Conservation (phyloP, 1,139 yeast genomes). For the Suzukiozyma palmioleophila region DNA sequence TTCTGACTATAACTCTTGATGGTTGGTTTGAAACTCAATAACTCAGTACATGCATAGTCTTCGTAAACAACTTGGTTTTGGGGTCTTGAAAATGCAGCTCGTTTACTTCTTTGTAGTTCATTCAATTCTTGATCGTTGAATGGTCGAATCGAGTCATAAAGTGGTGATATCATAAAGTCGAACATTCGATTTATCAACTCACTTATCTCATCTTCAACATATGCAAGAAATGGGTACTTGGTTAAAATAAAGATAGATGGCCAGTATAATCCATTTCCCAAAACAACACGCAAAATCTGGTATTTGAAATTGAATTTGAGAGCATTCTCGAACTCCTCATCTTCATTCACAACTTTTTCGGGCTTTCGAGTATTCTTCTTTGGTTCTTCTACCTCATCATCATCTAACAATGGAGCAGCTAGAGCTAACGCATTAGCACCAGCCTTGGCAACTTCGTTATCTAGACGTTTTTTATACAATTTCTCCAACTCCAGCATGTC, state of each 20-base stretch:
- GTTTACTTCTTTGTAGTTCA: conserved; percentile 19
- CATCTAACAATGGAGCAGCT: conserved; percentile 80
- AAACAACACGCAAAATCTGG: conserved; percentile 47
- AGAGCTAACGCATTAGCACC: conserved; percentile 78
- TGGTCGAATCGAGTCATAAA: conserved; percentile 26
- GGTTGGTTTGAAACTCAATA: conserved; percentile 30
- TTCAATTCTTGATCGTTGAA: conserved; percentile 17
- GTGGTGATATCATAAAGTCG: conserved; percentile 47
- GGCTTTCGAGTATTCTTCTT: conserved; percentile 5
- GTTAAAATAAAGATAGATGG: conserved; percentile 61
- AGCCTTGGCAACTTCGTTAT: conserved; percentile 60
- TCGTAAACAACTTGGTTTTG: conserved; percentile 30
- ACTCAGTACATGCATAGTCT: conserved; percentile 15
- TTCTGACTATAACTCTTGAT: conserved; percentile 25
- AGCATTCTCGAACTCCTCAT: conserved; percentile 13
- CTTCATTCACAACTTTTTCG: conserved; percentile 7
- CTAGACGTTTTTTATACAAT: conserved; percentile 47
- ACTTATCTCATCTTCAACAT: conserved; percentile 50
- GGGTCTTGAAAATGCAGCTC: conserved; percentile 26
- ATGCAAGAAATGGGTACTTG: conserved; percentile 59
- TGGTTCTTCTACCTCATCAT: conserved; percentile 36
- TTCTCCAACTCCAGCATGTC: conserved; percentile 41
- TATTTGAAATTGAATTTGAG: conserved; percentile 22
- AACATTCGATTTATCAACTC: conserved; percentile 49
- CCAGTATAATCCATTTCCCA: conserved; percentile 61